Percentiles rank a stretch among this genome's conserved stretches.
phyloP scores from a whole-genome alignment of 1,139 yeast genomes.

The Pichia sp. region DNA sequence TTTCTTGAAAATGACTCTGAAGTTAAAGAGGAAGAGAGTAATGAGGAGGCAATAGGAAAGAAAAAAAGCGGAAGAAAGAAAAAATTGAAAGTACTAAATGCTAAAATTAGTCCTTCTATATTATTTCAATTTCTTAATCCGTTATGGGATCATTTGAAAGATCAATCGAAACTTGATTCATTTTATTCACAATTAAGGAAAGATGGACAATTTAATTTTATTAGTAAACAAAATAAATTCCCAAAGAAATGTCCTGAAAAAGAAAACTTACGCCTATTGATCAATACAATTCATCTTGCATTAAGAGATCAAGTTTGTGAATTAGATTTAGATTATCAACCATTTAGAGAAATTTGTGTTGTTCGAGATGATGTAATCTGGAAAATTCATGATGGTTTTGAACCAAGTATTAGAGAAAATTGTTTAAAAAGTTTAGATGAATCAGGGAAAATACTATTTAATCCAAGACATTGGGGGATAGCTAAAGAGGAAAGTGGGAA shows the following conservation, averaged over 20 bases:
- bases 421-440: conserved; percentile 34
- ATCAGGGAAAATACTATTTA: conserved; percentile 31
- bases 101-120: conserved; percentile 3
- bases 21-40: not conserved
- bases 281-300: conserved; percentile 13
- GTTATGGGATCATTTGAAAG: conserved; percentile 17
- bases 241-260: conserved; percentile 8
- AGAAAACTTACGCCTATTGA: conserved; percentile 9
- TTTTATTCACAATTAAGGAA: conserved; percentile 18
- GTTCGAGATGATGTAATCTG: conserved; percentile 17
- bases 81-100: not conserved
- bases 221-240: conserved; percentile 12
- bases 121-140: conserved; percentile 20
- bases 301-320: conserved; percentile 20
- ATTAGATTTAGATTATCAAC: conserved; percentile 23
- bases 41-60: not conserved
- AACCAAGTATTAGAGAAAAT: conserved; percentile 36
- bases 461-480: conserved; percentile 21
- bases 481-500: conserved; percentile 11
- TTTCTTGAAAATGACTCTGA: conserved; percentile 1
- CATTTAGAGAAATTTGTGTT: conserved; percentile 29
- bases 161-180: conserved; percentile 10
- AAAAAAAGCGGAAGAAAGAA: not conserved
- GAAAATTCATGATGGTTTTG: conserved; percentile 31
- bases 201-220: conserved; percentile 23